phyloP scores from a whole-genome alignment of 108 stramenopile species.

The Aurantiochytrium sp. region DNA sequence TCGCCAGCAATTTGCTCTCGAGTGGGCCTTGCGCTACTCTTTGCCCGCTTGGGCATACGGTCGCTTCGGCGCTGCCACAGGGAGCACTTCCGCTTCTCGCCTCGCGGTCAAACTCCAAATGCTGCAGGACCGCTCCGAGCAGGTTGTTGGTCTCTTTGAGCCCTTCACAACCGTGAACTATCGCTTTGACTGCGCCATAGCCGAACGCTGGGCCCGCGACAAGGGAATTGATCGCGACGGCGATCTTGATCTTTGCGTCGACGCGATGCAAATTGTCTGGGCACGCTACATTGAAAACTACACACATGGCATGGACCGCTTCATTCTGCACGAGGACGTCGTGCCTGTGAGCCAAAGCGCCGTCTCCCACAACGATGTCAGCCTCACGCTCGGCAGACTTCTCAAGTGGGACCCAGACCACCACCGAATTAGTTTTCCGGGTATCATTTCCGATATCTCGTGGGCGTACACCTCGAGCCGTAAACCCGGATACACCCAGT shows the following conservation, averaged over 20 bases:
- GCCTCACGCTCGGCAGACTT: neutral
- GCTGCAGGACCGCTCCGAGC: neutral
- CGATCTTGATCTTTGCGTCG: neutral
- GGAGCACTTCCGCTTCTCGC: neutral
- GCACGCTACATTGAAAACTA: neutral
- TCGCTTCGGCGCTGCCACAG: neutral
- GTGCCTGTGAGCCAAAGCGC: neutral
- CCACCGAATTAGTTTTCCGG: neutral
- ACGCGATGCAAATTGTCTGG: neutral
- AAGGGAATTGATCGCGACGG: neutral
- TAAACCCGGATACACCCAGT: neutral
- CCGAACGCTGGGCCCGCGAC: neutral
- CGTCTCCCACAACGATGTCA: neutral
- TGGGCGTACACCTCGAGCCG: slow-evolving; percentile 11
- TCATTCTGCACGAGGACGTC: neutral
- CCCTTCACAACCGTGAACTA: neutral
- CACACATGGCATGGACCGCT: neutral
- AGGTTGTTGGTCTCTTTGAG: neutral
- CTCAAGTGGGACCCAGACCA: slow-evolving; percentile 15
- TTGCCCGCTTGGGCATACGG: neutral
- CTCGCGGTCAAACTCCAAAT: neutral
- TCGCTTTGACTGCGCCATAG: neutral
- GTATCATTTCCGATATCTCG: neutral
- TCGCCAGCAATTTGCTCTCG: slow-evolving; percentile 3
- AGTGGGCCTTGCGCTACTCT: neutral